phyloP scores from a whole-genome alignment of 345 rosid genomes.

The Salix exigua region DNA sequence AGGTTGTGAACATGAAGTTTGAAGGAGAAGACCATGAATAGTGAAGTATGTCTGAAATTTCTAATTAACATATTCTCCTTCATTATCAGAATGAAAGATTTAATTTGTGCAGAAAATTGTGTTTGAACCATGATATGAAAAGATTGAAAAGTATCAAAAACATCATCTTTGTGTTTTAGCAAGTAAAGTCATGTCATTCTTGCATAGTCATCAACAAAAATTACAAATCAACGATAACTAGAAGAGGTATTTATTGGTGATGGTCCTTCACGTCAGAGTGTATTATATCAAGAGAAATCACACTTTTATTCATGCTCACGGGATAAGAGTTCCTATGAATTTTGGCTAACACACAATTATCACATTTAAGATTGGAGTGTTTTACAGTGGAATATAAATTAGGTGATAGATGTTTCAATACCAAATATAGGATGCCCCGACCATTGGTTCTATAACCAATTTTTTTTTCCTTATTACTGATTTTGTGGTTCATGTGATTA shows the following conservation, averaged over 20 bases:
- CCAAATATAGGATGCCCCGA: conserved; percentile 1
- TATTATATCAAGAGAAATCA: not conserved
- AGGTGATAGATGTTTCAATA: not conserved
- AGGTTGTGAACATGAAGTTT: not conserved
- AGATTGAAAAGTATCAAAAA: not conserved
- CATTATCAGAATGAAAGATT: not conserved
- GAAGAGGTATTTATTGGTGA: not conserved
- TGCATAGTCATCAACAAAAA: conserved; percentile 5
- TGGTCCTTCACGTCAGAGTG: not conserved
- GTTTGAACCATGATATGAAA: conserved; percentile 1
- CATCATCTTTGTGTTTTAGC: not conserved
- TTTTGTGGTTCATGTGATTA: too few species aligned
- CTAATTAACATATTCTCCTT: not conserved
- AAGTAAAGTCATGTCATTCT: conserved; percentile 8
- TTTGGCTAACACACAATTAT: not conserved
- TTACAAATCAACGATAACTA: conserved; percentile 1
- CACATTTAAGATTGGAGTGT: not conserved
- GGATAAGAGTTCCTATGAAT: not conserved
- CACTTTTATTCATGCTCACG: not conserved
- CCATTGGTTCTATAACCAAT: not conserved
- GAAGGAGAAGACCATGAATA: not conserved
- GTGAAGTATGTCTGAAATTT: not conserved
- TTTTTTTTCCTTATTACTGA: not conserved
- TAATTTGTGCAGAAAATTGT: not conserved
- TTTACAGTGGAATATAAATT: not conserved